Base-by-base conservation (phyloP, 305 asterid species). In the Rubia tinctorum region DNA sequence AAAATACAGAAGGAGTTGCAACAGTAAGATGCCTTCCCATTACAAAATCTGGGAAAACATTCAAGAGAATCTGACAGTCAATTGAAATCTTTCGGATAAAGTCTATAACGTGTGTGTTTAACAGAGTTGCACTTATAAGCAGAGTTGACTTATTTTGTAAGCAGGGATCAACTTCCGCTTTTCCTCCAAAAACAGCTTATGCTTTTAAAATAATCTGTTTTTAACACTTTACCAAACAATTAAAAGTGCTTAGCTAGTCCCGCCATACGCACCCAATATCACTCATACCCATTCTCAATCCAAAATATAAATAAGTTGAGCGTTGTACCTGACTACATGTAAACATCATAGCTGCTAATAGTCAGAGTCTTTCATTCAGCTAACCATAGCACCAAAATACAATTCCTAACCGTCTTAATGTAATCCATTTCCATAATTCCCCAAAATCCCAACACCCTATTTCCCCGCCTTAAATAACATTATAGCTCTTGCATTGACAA, bases 341-440 rank as follows among this genome's bases (percentile, higher is more conserved):
- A 27, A 62, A 27, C 30, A 49, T 34, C 45, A 49, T 15, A 30
- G 53, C 6, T 23, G 27, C 8, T 22, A 2, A 58, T 39, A 40
- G 47, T 34, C 8, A 42, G 4, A 9, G 22, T 39, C 58, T 51
- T 14, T 40, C 45, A n/a, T 42, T 11, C 70, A 18, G 74, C 18
- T 59, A 15, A 20, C 66, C 18, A n/a, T 14, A 6, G 34, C 15
- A 8, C 14, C 12, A 13, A 34, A 65, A 65, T 65, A 30, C 68
- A 34, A 25, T 25, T 20, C 63, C 45, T 25, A 11, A 34, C 67
- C 67, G 13, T 40, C 65, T 61, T 18, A 20, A 58, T 13, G 61
- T 23, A 71, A 58, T 43, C 64, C 42, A 71, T 40, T 71, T 27
- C 74, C 66, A 61, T n/a, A 39, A 39, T 55, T 18, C 7, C 37